Percentiles rank a stretch among this genome's conserved stretches.
Conservation (phyloP, 495 filamentous ascomycete genomes). For the Aspergillus cristatus region DNA sequence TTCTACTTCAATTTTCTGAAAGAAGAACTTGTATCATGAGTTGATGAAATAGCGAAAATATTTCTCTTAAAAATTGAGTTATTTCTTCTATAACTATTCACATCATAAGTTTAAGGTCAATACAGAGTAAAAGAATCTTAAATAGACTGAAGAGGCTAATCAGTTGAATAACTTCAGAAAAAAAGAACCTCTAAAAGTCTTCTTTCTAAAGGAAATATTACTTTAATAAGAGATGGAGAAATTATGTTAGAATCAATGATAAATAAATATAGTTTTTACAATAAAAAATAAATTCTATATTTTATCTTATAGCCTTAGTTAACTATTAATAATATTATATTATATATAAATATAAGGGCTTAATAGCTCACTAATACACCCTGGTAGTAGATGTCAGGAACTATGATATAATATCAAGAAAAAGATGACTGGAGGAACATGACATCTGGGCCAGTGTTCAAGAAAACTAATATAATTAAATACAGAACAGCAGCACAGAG, state of each 20-base stretch:
- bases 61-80: not conserved
- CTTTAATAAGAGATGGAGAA: not conserved
- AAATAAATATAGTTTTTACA: no score
- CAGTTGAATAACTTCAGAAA: not conserved
- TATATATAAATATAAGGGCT: conserved; percentile 1
- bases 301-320: no score
- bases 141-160: not conserved
- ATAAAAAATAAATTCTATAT: no score
- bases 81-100: not conserved
- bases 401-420: no score
- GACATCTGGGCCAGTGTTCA: no score
- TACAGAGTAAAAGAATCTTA: not conserved
- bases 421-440: no score
- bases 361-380: conserved; percentile 1
- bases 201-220: not conserved
- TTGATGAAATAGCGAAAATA: not conserved
- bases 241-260: no score
- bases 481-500: not conserved
- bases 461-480: not conserved
- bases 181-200: not conserved
- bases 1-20: no score
- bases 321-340: conserved; percentile 1
- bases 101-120: conserved; percentile 2
- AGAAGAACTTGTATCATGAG: no score
- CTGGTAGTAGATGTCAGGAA: no score